phyloP scores from a whole-genome alignment of 768 basidiomycete species.

The Tricholoma hemisulphureum region DNA sequence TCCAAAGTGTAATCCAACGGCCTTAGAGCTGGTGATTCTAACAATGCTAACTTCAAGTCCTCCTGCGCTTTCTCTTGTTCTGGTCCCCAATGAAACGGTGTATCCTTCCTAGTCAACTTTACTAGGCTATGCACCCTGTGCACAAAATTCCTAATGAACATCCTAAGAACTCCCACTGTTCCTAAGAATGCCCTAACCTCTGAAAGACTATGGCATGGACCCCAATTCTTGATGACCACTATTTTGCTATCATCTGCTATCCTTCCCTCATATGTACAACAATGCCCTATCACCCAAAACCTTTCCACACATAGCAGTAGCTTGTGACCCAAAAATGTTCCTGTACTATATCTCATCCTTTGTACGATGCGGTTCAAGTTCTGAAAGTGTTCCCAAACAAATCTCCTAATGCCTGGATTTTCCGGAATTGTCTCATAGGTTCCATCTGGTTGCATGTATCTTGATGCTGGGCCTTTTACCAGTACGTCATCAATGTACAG shows the following conservation, averaged over 20 bases:
- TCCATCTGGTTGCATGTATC: constrained; percentile 12
- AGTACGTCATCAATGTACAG: constrained; percentile 19
- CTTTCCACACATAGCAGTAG: constrained; percentile 25
- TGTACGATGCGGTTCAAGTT: constrained; percentile 37
- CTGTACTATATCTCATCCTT: constrained; percentile 33
- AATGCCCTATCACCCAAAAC: constrained; percentile 32
- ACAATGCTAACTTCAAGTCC: neutral
- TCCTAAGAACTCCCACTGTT: no score
- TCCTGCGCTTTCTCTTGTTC: constrained; percentile 3
- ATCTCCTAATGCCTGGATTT: constrained; percentile 35
- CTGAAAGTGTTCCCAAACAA: constrained; percentile 40
- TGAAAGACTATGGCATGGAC: no score
- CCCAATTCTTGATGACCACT: constrained; percentile 18
- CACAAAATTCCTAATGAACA: no score
- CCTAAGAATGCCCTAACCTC: no score
- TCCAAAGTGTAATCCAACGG: neutral
- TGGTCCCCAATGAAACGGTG: neutral
- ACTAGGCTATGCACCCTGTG: no score
- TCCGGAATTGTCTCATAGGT: constrained; percentile 32
- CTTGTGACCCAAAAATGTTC: constrained; percentile 39
- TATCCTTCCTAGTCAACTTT: no score
- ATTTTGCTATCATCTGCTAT: constrained; percentile 24
- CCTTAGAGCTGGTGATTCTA: neutral
- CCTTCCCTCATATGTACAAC: constrained; percentile 23
- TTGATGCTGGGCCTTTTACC: constrained; percentile 14